phyloP scores from a whole-genome alignment of 331 rosid species.

The Ulmus americana region DNA sequence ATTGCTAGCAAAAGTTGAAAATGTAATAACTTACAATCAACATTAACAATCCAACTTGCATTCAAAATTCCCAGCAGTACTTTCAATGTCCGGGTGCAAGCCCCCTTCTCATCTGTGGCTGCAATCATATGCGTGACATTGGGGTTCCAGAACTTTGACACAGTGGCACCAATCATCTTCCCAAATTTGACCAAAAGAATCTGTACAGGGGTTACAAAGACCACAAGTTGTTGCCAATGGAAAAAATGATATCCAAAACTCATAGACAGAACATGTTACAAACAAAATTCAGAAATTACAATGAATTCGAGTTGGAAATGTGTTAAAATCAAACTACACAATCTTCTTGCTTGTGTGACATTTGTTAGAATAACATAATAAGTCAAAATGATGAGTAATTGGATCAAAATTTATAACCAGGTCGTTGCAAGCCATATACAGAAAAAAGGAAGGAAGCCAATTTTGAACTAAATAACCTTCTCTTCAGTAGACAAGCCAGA shows the following conservation, averaged over 20 bases:
- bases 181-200: constrained; percentile 53
- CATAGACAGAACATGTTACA: neutral
- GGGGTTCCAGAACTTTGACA: constrained; percentile 67
- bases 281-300: neutral
- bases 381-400: too few species aligned
- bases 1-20: neutral
- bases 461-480: constrained; percentile 42
- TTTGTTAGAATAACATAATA: neutral
- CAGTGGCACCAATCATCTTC: constrained; percentile 44
- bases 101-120: constrained; percentile 66
- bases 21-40: constrained; percentile 56
- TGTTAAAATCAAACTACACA: neutral
- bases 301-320: neutral
- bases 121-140: constrained; percentile 82
- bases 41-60: constrained; percentile 77
- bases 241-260: neutral
- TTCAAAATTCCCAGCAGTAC: constrained; percentile 72
- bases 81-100: constrained; percentile 77
- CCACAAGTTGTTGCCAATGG: neutral
- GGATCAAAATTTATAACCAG: neutral
- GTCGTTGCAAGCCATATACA: constrained; percentile 2
- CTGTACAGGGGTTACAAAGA: constrained; percentile 31
- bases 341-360: neutral
- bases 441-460: constrained; percentile 4
- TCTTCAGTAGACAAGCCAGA: constrained; percentile 75